Percentiles rank a stretch among this genome's conserved stretches.
These are phyloP conservation scores for Daldinia vernicosa DNA, from an alignment of 495 filamentous ascomycete genomes.

Conservation along the genomic window DNA sequence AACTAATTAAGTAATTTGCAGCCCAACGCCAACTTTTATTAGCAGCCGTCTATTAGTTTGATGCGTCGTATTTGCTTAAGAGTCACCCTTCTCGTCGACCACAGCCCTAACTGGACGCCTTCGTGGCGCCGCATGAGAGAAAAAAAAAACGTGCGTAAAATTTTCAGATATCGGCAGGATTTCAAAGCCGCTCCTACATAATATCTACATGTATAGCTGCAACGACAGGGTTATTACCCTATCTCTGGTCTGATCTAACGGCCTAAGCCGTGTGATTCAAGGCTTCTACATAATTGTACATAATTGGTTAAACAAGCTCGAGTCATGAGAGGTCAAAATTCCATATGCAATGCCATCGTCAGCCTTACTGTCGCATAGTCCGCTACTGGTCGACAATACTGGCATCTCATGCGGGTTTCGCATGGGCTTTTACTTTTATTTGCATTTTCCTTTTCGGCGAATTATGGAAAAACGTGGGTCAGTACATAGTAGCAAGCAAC, in stretches of 20 bases:
- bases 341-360: constrained; percentile 18
- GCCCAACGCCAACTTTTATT: background rate
- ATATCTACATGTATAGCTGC: constrained; percentile 10
- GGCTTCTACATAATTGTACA: constrained; percentile 3
- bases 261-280: constrained; percentile 15
- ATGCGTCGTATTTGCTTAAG: constrained; percentile 20
- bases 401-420: background rate
- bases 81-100: constrained; percentile 10
- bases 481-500: background rate
- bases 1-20: constrained; percentile 1
- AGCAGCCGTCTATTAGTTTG: background rate
- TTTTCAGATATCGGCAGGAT: background rate
- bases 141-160: constrained; percentile 9
- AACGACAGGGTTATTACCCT: background rate
- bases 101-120: constrained; percentile 16
- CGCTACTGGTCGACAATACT: background rate
- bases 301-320: background rate
- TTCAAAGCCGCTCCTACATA: background rate
- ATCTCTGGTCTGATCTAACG: constrained; percentile 10
- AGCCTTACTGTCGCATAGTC: constrained; percentile 20
- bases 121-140: constrained; percentile 15
- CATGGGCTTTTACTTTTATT: background rate
- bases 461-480: constrained; percentile 7
- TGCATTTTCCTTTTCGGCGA: constrained; percentile 9
- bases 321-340: background rate